Base-by-base conservation (phyloP, 371 early-diverging fungal genomes). In the Rhizopus microsporus region DNA sequence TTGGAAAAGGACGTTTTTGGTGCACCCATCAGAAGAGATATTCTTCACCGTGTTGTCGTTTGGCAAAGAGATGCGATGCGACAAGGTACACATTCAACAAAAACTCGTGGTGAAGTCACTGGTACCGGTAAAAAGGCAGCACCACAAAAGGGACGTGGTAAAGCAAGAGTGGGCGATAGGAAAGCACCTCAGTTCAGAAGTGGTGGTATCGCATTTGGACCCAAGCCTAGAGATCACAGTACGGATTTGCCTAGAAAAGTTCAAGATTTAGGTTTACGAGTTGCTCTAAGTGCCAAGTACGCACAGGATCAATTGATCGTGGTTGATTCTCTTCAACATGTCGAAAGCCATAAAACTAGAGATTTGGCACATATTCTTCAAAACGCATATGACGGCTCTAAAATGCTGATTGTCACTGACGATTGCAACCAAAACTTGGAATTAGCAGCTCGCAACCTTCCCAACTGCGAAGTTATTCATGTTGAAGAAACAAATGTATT, bases 121-220 rank as follows among this genome's bases (percentile, higher is more conserved):
- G 97, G 96, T 23, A 83, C 90, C 5, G 83, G 90, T 42, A 75
- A 82, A 59, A 97, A 93, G 74, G 72, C 72, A 8, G 82, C 86
- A 34, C 91, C 91, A 29, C 97, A 97, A 74, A 97, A 97, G 77
- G 97, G 97, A 5, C 81, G 94, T 42, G 97, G 97, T 72, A 84
- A 79, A 63, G 96, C 97, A 12, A 84, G 97, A 65, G 88, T 92
- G 16, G 95, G 96, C 40, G 87, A 92, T 10, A 61, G 83, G 35
- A 82, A 95, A 33, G 93, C 95, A 23, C 93, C 96, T 38, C 95
- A 95, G 60, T 87, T 86, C 65, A 81, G 86, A 40, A 96, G 96
- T 73, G 98, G 98, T 77, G 95, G 92, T 60, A 77, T 84, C 60
- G 93, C 86, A 0, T 94, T 93, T 68, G 96, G 95, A 6, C 96